Evolutionary conservation across 2,329 filamentous ascomycete species (phyloP), one percentile per base, ranked within the genome.

Genomic region (Fusarium palustre): DNA sequence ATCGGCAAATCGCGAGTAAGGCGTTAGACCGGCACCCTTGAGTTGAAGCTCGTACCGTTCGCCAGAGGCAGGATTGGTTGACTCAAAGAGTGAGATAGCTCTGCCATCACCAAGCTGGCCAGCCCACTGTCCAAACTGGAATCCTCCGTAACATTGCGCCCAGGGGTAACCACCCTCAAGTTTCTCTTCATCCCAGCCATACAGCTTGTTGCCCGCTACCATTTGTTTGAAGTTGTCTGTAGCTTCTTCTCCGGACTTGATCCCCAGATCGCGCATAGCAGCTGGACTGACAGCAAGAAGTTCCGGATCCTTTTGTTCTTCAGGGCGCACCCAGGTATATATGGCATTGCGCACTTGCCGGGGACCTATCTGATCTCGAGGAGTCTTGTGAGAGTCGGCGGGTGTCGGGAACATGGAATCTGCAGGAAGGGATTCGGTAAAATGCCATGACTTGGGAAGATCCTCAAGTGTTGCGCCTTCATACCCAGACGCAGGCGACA

Each of bases 121-220:
- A 5, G 96, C 96, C 95, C 95, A 99, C 70, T 92, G 89, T 8
- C 96, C 96, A 77, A 90, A 89, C 76, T 90, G 86, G 75, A 87
- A 89, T 59, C 95, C 95, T 59, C 96, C 96, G 78, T 99, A 99
- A 81, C 96, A 98, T 81, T 99, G 96, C 33, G 96, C 94, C 96
- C 96, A 99, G 0, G 96, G 95, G 78, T 99, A 99, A 43, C 96
- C 89, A 22, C 92, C 91, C 60, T 88, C 82, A 25, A 82, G 77
- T 69, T 84, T 85, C 60, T 89, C 86, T 61, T 91, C 87, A 68
- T 93, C 87, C 88, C 91, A 92, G 50, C 94, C 95, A 58, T 92
- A 88, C 16, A 97, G 86, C 75, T 89, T 90, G 77, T 96, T 97
- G 4, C 96, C 96, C 0, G 92, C 89, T 9, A 97, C 91, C 1